Percentiles rank a stretch among this genome's conserved stretches.
phyloP scores from a whole-genome alignment of 148 eudicot species.

The Tetragonia tetragonoides region DNA sequence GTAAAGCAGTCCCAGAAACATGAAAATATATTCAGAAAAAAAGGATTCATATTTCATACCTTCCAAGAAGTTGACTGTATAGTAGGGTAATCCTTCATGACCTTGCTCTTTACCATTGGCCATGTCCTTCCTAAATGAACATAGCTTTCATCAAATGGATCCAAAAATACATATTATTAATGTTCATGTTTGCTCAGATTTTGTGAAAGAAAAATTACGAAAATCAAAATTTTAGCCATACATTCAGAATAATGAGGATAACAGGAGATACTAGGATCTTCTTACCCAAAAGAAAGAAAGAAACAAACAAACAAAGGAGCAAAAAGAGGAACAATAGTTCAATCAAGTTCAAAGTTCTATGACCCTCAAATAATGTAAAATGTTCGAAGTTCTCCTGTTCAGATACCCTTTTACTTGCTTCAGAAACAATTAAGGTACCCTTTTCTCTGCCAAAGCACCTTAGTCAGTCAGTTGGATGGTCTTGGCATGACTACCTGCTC shows the following conservation, averaged over 20 bases:
- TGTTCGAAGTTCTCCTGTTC: neutral
- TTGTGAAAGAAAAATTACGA: neutral
- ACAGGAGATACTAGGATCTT: no score
- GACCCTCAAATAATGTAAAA: no score
- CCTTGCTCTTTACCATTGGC: conserved; percentile 45
- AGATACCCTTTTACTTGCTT: neutral
- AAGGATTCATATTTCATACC: conserved; percentile 23
- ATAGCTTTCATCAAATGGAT: conserved; percentile 1
- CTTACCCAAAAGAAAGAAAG: no score
- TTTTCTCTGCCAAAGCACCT: no score
- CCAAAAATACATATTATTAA: neutral
- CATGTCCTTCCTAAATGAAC: conserved; percentile 49
- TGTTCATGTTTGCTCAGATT: neutral
- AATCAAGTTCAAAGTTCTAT: neutral
- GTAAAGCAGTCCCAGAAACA: neutral
- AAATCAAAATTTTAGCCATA: neutral
- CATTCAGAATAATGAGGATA: no score
- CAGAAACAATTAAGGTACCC: no score
- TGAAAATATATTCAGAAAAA: neutral
- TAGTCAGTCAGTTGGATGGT: no score
- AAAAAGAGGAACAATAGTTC: neutral
- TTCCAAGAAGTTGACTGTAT: conserved; percentile 62
- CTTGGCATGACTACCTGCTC: neutral
- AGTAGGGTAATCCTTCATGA: conserved; percentile 53
- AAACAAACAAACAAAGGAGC: neutral